phyloP scores from a whole-genome alignment of 352 stramenopile genomes.

The Blastocystis sp. region DNA sequence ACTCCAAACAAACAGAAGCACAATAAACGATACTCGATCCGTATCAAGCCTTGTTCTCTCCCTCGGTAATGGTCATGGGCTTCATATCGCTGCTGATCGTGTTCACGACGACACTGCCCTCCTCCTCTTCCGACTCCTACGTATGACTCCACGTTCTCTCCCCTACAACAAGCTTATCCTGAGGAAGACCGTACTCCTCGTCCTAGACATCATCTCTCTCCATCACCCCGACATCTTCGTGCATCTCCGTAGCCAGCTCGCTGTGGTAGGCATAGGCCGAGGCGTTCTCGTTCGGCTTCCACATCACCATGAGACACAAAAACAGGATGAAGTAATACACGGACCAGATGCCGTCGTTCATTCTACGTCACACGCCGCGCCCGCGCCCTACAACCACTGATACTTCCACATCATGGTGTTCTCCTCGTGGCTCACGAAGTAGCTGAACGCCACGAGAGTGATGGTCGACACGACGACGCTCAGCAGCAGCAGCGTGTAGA shows the following conservation, averaged over 20 bases:
- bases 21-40: background rate
- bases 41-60: slow-evolving; percentile 15
- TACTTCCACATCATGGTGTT: slow-evolving; percentile 51
- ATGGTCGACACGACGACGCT: slow-evolving; percentile 61
- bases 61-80: slow-evolving; percentile 56
- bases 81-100: slow-evolving; percentile 37
- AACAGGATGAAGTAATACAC: slow-evolving; percentile 72
- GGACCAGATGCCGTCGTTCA: slow-evolving; percentile 71
- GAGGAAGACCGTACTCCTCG: slow-evolving; percentile 60
- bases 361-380: background rate
- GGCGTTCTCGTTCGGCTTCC: slow-evolving; percentile 61
- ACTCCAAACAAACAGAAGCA: slow-evolving; percentile 15
- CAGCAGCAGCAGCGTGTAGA: slow-evolving; percentile 42
- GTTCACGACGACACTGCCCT: slow-evolving; percentile 56
- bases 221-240: background rate
- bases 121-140: slow-evolving; percentile 58
- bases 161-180: slow-evolving; percentile 40
- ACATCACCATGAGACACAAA: slow-evolving; percentile 68
- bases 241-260: slow-evolving; percentile 64
- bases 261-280: slow-evolving; percentile 68
- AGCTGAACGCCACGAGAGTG: slow-evolving; percentile 67
- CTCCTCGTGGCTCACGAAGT: slow-evolving; percentile 41
- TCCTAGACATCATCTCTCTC: background rate
- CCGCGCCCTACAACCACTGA: slow-evolving; percentile 64
- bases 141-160: background rate